phyloP scores from a whole-genome alignment of 257 asterid species.

The Euphrasia confusa region DNA sequence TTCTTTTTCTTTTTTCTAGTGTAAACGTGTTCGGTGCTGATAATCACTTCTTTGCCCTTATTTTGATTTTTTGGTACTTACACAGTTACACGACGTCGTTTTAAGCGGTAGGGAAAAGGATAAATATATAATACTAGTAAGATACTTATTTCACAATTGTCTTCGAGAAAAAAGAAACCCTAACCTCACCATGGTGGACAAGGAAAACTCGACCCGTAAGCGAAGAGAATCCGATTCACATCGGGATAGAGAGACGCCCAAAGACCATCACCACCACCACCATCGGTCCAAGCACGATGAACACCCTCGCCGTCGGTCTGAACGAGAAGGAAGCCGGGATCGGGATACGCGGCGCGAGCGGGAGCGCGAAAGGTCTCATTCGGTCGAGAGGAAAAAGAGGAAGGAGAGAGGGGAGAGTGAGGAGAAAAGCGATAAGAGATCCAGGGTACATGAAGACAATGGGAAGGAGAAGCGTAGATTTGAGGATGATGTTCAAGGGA shows the following conservation, averaged over 20 bases:
- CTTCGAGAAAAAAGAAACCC: neutral
- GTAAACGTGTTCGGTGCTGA: too few species aligned
- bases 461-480: slow-evolving; percentile 58
- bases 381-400: slow-evolving; percentile 66
- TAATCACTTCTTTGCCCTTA: neutral
- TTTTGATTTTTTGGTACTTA: too few species aligned
- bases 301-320: slow-evolving; percentile 33
- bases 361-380: slow-evolving; percentile 61
- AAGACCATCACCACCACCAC: slow-evolving; percentile 35
- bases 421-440: slow-evolving; percentile 56
- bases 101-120: too few species aligned
- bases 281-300: slow-evolving; percentile 25
- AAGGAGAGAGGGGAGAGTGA: slow-evolving; percentile 65
- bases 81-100: too few species aligned
- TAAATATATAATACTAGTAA: too few species aligned
- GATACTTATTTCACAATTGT: too few species aligned
- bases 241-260: slow-evolving; percentile 40
- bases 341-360: slow-evolving; percentile 48
- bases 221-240: slow-evolving; percentile 48
- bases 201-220: slow-evolving; percentile 58
- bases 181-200: slow-evolving; percentile 30
- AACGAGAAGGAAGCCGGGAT: slow-evolving; percentile 55
- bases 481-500: slow-evolving; percentile 45
- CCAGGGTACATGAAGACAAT: slow-evolving; percentile 53
- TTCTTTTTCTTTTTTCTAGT: too few species aligned